These are phyloP conservation scores for Neonectria coccinea DNA, from an alignment of 2,329 filamentous ascomycete species.

Conservation along the genomic window DNA sequence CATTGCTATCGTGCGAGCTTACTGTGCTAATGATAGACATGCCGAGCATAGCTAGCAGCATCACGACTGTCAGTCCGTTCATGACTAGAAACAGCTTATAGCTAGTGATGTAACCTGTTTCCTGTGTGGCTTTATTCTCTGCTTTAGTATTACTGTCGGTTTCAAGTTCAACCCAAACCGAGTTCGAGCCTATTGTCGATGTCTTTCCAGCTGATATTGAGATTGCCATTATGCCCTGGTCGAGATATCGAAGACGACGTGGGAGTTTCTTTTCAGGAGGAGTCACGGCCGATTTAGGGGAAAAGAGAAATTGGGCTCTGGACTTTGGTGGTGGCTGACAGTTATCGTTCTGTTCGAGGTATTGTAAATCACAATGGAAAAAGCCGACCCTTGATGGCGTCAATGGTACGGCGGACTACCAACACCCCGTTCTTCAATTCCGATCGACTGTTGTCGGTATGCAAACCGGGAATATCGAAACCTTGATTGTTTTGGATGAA, in stretches of 20 bases:
- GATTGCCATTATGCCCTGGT: too few species aligned
- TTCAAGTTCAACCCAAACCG: too few species aligned
- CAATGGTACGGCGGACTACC: not conserved
- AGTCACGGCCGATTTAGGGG: too few species aligned
- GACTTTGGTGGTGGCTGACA: too few species aligned
- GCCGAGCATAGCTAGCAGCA: conserved; percentile 61
- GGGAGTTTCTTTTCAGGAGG: too few species aligned
- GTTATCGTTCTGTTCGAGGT: too few species aligned
- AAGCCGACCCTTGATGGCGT: not conserved
- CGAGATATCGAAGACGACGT: too few species aligned
- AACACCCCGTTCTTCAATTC: not conserved
- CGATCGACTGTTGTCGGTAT: not conserved
- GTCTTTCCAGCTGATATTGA: too few species aligned
- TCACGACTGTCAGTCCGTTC: conserved; percentile 50
- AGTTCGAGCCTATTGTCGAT: too few species aligned
- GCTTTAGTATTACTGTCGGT: too few species aligned
- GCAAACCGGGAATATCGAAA: not conserved
- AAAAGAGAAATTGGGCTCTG: too few species aligned
- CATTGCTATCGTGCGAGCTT: conserved; percentile 21
- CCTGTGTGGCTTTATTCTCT: too few species aligned
- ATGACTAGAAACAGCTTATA: conserved; percentile 48
- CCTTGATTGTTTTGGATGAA: not conserved
- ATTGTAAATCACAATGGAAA: not conserved
- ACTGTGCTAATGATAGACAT: conserved; percentile 63
- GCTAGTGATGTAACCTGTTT: conserved; percentile 34